Evolutionary conservation across 1,139 yeast genomes (phyloP).

Genomic region (Kodamaea fungicola): DNA sequence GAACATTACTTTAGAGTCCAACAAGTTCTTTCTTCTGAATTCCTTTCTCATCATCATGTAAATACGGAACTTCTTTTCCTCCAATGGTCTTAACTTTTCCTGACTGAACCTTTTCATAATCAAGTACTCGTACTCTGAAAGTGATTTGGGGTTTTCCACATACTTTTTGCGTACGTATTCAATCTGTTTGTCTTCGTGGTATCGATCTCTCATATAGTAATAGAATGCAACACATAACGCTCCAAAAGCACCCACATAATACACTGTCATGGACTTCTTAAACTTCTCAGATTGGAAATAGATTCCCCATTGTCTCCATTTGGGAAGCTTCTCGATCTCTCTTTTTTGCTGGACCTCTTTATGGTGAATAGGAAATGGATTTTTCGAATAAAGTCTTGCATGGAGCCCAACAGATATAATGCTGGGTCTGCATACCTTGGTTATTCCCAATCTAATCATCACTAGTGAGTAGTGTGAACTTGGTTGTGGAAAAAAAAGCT

Average conservation of each 20-base stretch:
- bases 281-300: conserved; percentile 37
- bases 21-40: conserved; percentile 44
- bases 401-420: too few species aligned
- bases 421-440: too few species aligned
- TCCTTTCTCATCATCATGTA: conserved; percentile 54
- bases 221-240: conserved; percentile 58
- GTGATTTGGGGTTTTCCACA: conserved; percentile 31
- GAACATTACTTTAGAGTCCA: conserved; percentile 42
- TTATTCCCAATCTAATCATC: too few species aligned
- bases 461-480: too few species aligned
- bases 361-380: conserved; percentile 18
- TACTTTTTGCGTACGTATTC: conserved; percentile 42
- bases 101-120: conserved; percentile 53
- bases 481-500: too few species aligned
- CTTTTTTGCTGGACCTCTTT: conserved; percentile 20
- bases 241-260: conserved; percentile 56
- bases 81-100: conserved; percentile 54
- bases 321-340: conserved; percentile 28
- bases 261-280: conserved; percentile 40
- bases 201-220: conserved; percentile 65
- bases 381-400: neutral
- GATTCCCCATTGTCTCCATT: conserved; percentile 39
- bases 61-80: conserved; percentile 48
- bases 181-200: conserved; percentile 62
- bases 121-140: conserved; percentile 61